Percentiles rank a stretch among this genome's conserved stretches.
Conservation (phyloP, 1,284 basidiomycete species). For the Chiua sp. region DNA sequence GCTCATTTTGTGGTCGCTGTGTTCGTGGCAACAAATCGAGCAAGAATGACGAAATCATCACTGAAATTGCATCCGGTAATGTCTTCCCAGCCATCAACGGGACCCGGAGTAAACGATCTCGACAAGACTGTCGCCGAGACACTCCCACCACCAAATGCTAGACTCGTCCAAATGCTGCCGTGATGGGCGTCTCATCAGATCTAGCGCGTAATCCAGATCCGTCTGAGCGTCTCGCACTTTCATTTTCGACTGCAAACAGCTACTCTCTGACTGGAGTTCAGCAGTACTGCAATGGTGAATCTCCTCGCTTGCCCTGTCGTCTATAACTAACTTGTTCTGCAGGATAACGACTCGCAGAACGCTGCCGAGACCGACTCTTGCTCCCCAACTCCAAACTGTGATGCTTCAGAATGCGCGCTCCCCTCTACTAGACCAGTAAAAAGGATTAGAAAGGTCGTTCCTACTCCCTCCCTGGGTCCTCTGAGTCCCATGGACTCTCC, state of each 20-base stretch:
- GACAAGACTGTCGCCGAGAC: too few species aligned
- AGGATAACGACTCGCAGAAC: not conserved
- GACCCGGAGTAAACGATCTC: too few species aligned
- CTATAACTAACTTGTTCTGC: not conserved
- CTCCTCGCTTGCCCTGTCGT: not conserved
- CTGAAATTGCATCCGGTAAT: not conserved
- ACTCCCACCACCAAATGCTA: too few species aligned
- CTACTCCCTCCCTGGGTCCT: too few species aligned
- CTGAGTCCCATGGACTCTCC: not conserved
- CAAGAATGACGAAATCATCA: not conserved
- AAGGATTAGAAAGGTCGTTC: not conserved
- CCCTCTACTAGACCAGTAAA: not conserved
- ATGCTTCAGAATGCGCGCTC: too few species aligned
- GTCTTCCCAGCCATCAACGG: not conserved
- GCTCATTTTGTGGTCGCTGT: not conserved
- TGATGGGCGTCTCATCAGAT: too few species aligned
- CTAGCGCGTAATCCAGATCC: too few species aligned
- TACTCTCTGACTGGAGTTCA: too few species aligned
- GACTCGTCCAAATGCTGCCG: too few species aligned
- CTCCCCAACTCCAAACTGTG: not conserved
- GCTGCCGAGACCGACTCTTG: too few species aligned
- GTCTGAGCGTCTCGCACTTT: too few species aligned
- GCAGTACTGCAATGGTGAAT: not conserved
- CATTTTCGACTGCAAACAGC: too few species aligned
- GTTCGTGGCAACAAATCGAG: not conserved